Percentiles rank a stretch among this genome's conserved stretches.
These are phyloP conservation scores for Aspergillus awamori DNA, from an alignment of 2,329 filamentous ascomycete genomes.

Conservation along the genomic window DNA sequence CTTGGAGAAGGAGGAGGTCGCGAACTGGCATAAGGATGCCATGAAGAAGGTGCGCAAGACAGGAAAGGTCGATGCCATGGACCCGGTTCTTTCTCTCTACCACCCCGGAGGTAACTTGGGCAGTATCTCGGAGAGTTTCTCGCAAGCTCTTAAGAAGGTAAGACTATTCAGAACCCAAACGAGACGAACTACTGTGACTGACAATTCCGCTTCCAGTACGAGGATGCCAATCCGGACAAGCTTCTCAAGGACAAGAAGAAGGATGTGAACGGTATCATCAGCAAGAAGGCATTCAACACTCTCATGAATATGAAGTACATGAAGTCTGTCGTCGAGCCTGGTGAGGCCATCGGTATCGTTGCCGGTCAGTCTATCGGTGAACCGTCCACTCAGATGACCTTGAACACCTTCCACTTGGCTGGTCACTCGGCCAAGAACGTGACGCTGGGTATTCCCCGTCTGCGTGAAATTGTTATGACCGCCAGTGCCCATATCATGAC, in stretches of 20 bases:
- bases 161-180: slow-evolving; percentile 17
- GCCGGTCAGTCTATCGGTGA: slow-evolving; percentile 96
- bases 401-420: slow-evolving; percentile 99
- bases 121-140: slow-evolving; percentile 87
- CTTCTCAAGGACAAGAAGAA: slow-evolving; percentile 64
- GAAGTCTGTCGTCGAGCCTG: slow-evolving; percentile 86
- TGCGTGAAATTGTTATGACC: slow-evolving; percentile 98
- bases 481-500: slow-evolving; percentile 87
- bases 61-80: slow-evolving; percentile 66
- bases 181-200: slow-evolving; percentile 17
- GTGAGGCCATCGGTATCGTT: slow-evolving; percentile 94
- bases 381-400: slow-evolving; percentile 97
- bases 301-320: slow-evolving; percentile 92
- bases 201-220: slow-evolving; percentile 56
- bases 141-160: slow-evolving; percentile 65
- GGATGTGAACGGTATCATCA: slow-evolving; percentile 44
- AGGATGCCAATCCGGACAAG: slow-evolving; percentile 71
- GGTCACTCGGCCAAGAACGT: slow-evolving; percentile 99
- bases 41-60: slow-evolving; percentile 82
- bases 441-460: slow-evolving; percentile 93
- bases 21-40: slow-evolving; percentile 62
- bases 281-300: slow-evolving; percentile 75
- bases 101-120: slow-evolving; percentile 78
- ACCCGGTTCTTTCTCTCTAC: slow-evolving; percentile 73
- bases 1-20: slow-evolving; percentile 68